Conservation (phyloP, 768 basidiomycete genomes). For the Phallus indusiatus region DNA sequence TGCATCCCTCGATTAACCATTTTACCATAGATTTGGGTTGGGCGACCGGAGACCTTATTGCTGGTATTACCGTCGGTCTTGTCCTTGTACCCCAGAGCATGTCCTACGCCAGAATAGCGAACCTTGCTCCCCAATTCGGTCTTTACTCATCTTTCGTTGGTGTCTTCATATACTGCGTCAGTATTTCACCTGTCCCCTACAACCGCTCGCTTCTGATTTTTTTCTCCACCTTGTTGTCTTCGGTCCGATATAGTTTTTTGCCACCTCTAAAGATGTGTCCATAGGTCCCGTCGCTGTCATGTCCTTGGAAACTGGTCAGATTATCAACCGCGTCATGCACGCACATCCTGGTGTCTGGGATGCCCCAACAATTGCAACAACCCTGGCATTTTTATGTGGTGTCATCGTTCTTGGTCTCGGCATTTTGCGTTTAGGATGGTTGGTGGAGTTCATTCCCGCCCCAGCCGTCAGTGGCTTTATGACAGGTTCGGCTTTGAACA, state of each 20-base stretch:
- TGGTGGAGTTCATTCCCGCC: constrained; percentile 88
- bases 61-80: constrained; percentile 89
- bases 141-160: constrained; percentile 92
- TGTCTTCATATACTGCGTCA: constrained; percentile 71
- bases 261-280: constrained; percentile 97
- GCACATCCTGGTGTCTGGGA: constrained; percentile 48
- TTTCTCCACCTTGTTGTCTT: not conserved
- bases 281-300: constrained; percentile 99
- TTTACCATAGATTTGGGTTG: constrained; percentile 53
- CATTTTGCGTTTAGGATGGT: constrained; percentile 82
- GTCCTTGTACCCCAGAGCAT: constrained; percentile 92
- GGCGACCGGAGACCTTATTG: constrained; percentile 80
- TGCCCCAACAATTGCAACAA: constrained; percentile 71
- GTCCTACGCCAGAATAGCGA: constrained; percentile 84
- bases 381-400: constrained; percentile 77
- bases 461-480: constrained; percentile 87
- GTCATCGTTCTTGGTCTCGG: constrained; percentile 90
- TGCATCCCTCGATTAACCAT: not conserved
- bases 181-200: constrained; percentile 17
- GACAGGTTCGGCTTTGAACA: constrained; percentile 96
- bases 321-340: constrained; percentile 58
- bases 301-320: constrained; percentile 79
- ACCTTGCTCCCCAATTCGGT: constrained; percentile 79
- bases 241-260: constrained; percentile 58
- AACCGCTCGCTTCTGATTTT: not conserved